phyloP scores from a whole-genome alignment of 345 rosid genomes.

The Capsella bursapastoris region DNA sequence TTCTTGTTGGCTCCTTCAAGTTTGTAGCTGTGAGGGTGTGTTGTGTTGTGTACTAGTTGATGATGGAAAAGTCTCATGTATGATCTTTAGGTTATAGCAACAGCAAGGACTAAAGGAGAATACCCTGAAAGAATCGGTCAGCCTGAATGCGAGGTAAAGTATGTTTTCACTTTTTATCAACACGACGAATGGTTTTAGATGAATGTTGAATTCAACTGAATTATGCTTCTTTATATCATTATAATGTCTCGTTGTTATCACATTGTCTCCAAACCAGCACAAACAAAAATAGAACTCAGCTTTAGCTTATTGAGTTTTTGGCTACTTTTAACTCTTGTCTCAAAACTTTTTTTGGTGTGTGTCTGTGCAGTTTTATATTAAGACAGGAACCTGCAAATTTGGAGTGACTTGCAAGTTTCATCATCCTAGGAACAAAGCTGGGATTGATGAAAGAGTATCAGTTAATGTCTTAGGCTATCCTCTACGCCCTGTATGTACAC shows the following conservation, averaged over 20 bases:
- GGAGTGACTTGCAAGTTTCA: constrained; percentile 95
- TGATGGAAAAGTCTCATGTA: not conserved
- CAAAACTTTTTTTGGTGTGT: constrained; percentile 16
- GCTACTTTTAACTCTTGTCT: too few species aligned
- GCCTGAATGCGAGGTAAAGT: constrained; percentile 79
- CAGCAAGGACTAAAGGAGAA: constrained; percentile 78
- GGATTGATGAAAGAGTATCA: constrained; percentile 73
- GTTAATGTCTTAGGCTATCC: constrained; percentile 80
- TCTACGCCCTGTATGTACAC: constrained; percentile 63
- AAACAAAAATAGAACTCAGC: too few species aligned
- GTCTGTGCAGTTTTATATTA: constrained; percentile 69
- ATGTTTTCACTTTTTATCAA: not conserved
- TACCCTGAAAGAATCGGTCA: constrained; percentile 88
- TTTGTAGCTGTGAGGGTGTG: not conserved
- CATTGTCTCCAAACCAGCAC: not conserved
- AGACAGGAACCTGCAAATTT: constrained; percentile 90
- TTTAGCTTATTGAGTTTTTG: too few species aligned
- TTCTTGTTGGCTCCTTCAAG: not conserved
- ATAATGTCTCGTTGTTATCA: not conserved
- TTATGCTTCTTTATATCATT: not conserved
- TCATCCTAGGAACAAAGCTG: constrained; percentile 90
- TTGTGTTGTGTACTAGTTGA: not conserved
- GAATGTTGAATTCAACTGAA: too few species aligned
- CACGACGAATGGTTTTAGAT: too few species aligned
- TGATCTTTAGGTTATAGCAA: constrained; percentile 74